A percentile compares a stretch with the other conserved stretches of the same genome.
phyloP scores from a whole-genome alignment of 2,329 filamentous ascomycete genomes.

The Fonsecaea pedrosoi region DNA sequence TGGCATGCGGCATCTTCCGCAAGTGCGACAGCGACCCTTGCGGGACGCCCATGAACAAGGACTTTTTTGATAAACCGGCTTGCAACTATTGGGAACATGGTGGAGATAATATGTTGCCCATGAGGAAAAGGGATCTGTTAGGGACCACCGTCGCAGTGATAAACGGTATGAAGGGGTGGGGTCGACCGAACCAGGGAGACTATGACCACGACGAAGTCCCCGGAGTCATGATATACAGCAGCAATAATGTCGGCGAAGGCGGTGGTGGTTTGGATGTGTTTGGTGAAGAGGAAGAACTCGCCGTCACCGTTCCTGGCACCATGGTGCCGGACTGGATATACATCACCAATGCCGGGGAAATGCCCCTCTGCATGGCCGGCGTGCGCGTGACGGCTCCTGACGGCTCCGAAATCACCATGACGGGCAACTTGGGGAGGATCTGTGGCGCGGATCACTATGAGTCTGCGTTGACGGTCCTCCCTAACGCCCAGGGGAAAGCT shows the following conservation, averaged over 20 bases:
- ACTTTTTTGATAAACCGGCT: not conserved
- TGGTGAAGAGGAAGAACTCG: not conserved
- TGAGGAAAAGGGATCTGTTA: not conserved
- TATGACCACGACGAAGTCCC: not conserved
- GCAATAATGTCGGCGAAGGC: not conserved
- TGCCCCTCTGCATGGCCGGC: constrained; percentile 10
- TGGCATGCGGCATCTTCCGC: not conserved
- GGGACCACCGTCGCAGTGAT: not conserved
- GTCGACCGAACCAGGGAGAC: not conserved
- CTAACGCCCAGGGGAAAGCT: not conserved
- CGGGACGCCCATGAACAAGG: not conserved
- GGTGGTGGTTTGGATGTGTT: not conserved
- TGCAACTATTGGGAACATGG: not conserved
- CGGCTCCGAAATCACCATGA: constrained; percentile 8
- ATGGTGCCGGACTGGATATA: not conserved
- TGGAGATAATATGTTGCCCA: not conserved
- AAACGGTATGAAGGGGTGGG: not conserved
- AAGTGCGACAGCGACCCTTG: not conserved
- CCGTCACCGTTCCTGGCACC: not conserved
- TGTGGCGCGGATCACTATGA: constrained; percentile 11
- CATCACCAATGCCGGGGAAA: constrained; percentile 10
- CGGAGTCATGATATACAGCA: not conserved
- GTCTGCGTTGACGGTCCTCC: constrained; percentile 1
- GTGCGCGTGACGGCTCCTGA: not conserved
- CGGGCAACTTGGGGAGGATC: constrained; percentile 11